Base-by-base conservation (phyloP, 352 stramenopile genomes). In the Phytopythium cucurbitacearum region DNA sequence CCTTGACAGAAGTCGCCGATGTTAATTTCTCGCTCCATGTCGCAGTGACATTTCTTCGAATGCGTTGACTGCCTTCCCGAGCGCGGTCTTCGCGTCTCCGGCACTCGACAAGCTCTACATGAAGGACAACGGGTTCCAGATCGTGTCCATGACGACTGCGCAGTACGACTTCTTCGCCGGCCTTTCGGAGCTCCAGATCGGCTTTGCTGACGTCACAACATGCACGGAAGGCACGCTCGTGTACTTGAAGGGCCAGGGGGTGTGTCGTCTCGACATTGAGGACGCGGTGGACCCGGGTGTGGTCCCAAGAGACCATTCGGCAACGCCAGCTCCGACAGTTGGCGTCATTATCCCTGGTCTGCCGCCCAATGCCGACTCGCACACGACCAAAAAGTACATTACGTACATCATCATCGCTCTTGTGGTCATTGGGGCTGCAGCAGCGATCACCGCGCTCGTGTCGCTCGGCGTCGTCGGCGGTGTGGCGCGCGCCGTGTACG, bases 131-230 rank as follows among this genome's bases (percentile, higher is more conserved):
- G 48, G 60, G n/a, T 85, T 86, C 49, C 62, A 86, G 46, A 71
- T 88, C 49, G 68, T 65, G 34, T 71, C 59, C 10, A 53, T 88
- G 36, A 80, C 77, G 21, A 51, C 62, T 5, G 65, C 64, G 13
- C 69, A 88, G 62, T 88, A 83, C 51, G 77, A 88, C 51, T 88
- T 86, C 48, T 88, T 81, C 57, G 77, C 77, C 0, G 74, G 77
- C 5, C 63, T 88, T 7, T 62, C 60, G 8, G 71, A 85, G 15
- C 83, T 88, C 36, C 48, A 70, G 11, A 71, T 73, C 21, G 67
- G 70, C 42, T 86, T 88, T 48, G 74, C 70, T 5, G 63, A 80
- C 40, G 66, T 85, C 13, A 71, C 70, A 41, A 66, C 65, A 1
- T 88, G 77, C 41, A 50, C 62, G 12, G 51, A 58, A 44, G 71